Percentiles rank a stretch among this genome's conserved stretches.
phyloP scores from a whole-genome alignment of 2,329 filamentous ascomycete species.

The Colletotrichum coccodes region DNA sequence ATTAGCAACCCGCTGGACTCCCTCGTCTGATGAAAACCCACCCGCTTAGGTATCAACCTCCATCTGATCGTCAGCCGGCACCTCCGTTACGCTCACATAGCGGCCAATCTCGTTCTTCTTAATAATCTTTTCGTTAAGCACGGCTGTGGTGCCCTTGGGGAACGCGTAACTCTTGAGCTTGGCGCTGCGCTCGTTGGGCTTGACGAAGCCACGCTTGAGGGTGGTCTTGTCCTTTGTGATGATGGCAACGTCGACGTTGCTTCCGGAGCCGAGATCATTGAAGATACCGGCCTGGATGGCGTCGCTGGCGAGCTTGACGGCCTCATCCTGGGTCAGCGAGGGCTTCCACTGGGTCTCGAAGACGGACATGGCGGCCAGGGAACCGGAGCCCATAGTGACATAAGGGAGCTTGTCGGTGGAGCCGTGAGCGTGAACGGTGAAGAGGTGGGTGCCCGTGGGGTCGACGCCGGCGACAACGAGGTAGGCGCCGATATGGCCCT shows the following conservation, averaged over 20 bases:
- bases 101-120: constrained; percentile 93
- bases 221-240: constrained; percentile 97
- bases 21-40: neutral
- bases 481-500: constrained; percentile 97
- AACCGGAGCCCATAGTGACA: constrained; percentile 98
- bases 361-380: constrained; percentile 95
- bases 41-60: constrained; percentile 69
- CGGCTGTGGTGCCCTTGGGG: constrained; percentile 89
- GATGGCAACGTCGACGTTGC: constrained; percentile 96
- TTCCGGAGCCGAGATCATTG: constrained; percentile 96
- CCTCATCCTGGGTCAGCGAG: constrained; percentile 79
- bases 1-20: constrained; percentile 1
- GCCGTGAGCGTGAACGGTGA: constrained; percentile 98
- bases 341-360: constrained; percentile 97
- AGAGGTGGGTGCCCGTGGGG: constrained; percentile 93
- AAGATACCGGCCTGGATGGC: constrained; percentile 98
- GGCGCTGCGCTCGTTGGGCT: constrained; percentile 87
- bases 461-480: constrained; percentile 97
- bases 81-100: constrained; percentile 91
- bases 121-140: constrained; percentile 96
- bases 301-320: constrained; percentile 83
- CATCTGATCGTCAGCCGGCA: constrained; percentile 78
- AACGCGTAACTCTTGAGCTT: constrained; percentile 97
- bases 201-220: constrained; percentile 91
- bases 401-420: constrained; percentile 99